phyloP scores from a whole-genome alignment of 2,329 filamentous ascomycete genomes.

The Fusarium tjaetaba region DNA sequence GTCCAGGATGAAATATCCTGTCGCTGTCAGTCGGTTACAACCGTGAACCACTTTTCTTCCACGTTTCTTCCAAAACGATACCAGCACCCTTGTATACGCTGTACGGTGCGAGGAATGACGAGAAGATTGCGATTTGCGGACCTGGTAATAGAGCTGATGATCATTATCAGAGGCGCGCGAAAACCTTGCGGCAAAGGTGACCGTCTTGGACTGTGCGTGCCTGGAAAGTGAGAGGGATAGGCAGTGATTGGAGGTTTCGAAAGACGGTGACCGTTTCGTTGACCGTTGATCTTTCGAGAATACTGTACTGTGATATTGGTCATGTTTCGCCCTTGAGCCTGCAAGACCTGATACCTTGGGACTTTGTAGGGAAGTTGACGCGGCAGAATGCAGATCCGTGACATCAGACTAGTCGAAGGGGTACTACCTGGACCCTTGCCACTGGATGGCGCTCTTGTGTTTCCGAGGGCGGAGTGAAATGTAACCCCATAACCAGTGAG shows the following conservation, averaged over 20 bases:
- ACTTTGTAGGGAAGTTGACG: conserved; percentile 21
- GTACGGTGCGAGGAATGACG: conserved; percentile 33
- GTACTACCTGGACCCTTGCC: conserved; percentile 29
- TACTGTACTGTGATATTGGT: background rate
- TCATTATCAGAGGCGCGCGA: conserved; percentile 23
- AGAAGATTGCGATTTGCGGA: conserved; percentile 38
- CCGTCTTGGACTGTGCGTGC: conserved; percentile 39
- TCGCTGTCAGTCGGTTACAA: conserved; percentile 27
- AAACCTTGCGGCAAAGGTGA: conserved; percentile 23
- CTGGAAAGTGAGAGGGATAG: background rate
- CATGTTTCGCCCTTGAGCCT: conserved; percentile 16
- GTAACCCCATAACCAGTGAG: conserved; percentile 18
- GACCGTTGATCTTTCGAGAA: conserved; percentile 10
- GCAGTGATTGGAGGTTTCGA: conserved; percentile 28
- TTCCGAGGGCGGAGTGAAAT: conserved; percentile 19
- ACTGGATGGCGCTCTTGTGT: conserved; percentile 28
- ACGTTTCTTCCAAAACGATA: conserved; percentile 17
- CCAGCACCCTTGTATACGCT: conserved; percentile 1
- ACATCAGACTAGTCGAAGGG: conserved; percentile 45
- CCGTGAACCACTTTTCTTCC: conserved; percentile 37
- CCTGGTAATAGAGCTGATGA: conserved; percentile 25
- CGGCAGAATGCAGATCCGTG: conserved; percentile 46
- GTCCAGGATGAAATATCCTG: conserved; percentile 13
- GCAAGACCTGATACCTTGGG: conserved; percentile 6
- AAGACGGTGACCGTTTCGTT: conserved; percentile 37